Percentiles rank a stretch among this genome's conserved stretches.
Evolutionary conservation across 306 rosid genomes (phyloP).

Genomic region (Begonia peltatifolia): DNA sequence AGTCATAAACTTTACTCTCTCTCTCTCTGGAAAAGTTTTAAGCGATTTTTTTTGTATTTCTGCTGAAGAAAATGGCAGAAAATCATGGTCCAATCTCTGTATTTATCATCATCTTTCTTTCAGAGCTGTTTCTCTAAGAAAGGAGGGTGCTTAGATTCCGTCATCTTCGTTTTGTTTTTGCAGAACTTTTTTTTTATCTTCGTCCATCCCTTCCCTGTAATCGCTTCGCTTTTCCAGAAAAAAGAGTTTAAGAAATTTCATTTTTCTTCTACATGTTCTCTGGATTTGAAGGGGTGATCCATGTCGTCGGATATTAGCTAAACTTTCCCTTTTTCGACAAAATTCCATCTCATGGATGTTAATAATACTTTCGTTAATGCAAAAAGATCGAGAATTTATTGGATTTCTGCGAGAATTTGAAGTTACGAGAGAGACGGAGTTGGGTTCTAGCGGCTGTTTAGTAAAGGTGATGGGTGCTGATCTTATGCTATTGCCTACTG

Average conservation of each 20-base stretch:
- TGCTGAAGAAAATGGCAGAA: conserved; percentile 9
- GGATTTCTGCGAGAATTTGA: conserved; percentile 9
- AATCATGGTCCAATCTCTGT: conserved; percentile 19
- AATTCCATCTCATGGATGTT: not conserved
- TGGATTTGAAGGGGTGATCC: conserved; percentile 19
- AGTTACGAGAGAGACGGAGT: conserved; percentile 17
- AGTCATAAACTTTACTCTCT: not conserved
- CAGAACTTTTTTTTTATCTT: not conserved
- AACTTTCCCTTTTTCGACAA: conserved; percentile 3
- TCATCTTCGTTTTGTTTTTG: conserved; percentile 5
- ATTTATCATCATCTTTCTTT: conserved; percentile 17
- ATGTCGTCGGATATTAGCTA: conserved; percentile 92
- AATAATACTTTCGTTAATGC: conserved; percentile 1
- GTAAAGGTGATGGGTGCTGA: conserved; percentile 80
- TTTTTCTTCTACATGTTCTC: conserved; percentile 4
- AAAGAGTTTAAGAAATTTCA: not conserved
- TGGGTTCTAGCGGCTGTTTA: conserved; percentile 10
- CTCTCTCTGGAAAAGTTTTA: not conserved
- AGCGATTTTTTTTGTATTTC: too few species aligned
- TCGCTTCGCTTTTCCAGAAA: not conserved
- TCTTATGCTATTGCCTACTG: conserved; percentile 57
- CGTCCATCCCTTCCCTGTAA: not conserved
- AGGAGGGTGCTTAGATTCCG: not conserved
- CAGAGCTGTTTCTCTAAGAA: conserved; percentile 5
- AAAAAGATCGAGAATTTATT: not conserved